Base-by-base conservation (phyloP, 176 grass and related monocot genomes). In the Oryza brachyantha region DNA sequence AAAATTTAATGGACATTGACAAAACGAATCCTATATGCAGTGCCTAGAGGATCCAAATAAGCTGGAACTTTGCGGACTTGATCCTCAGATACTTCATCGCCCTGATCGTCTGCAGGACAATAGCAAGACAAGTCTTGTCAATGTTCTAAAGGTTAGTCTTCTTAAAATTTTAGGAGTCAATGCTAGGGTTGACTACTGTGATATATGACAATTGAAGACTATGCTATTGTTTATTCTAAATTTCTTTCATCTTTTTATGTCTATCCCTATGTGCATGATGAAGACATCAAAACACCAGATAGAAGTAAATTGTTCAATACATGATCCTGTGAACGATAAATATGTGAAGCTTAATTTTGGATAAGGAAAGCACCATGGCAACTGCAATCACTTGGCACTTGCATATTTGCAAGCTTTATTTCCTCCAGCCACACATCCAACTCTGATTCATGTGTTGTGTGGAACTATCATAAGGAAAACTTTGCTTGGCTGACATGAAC, bases 31-130 rank as follows among this genome's bases (percentile, higher is more conserved):
- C 19, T 73, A 63, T 79, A 50, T 88, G 80, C 60, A 88, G 86
- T 84, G 81, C 78, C 70, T 81, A 77, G 84, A 73, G 73, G 75
- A 68, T 28, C 84, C 89, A 77, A 61, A 52, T 67, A 91, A 78
- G 66, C 62, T 91, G 69, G 76, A 81, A 66, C 77, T 87, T 10
- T 91, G 89, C 59, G 89, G 89, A 38, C 89, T 91, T 62, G 64
- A 91, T 81, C 81, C 89, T 68, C 57, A 66, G 81, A 54, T 70
- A 46, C 89, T 91, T 73, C 64, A 91, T 48, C 81, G 89, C 3
- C 5, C 65, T 77, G 89, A 91, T 54, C 84, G 89, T 69, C 27
- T 87, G 35, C 89, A 91, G 61, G 89, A 91, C 66, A 64, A 74
- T 73, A 71, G 80, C 73, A 72, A 87, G 16, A 66, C 29, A 62